These are phyloP conservation scores for Pulicaria dysenterica DNA, from an alignment of 129 eudicot genomes.

Conservation along the genomic window DNA sequence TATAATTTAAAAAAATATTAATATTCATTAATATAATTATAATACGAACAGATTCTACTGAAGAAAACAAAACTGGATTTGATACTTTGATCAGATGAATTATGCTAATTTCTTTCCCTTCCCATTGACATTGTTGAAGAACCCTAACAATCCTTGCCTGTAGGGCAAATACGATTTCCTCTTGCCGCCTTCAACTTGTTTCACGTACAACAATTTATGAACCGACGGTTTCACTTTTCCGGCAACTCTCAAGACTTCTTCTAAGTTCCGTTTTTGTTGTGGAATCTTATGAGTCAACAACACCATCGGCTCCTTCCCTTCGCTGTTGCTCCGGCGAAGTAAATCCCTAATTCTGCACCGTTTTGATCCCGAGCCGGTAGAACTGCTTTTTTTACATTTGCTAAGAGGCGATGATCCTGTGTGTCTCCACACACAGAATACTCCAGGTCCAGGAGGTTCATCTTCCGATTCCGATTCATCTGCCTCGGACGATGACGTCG, in stretches of 20 bases:
- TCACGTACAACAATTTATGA: slow-evolving; percentile 47
- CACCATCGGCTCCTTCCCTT: slow-evolving; percentile 60
- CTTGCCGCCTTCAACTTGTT: slow-evolving; percentile 48
- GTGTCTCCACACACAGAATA: slow-evolving; percentile 63
- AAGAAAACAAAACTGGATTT: slow-evolving; percentile 9
- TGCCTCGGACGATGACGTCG: slow-evolving; percentile 53
- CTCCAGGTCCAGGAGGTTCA: slow-evolving; percentile 42
- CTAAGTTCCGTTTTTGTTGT: slow-evolving; percentile 11
- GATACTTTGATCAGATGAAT: background rate
- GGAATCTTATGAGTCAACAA: slow-evolving; percentile 42
- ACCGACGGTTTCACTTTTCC: slow-evolving; percentile 36
- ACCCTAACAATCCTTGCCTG: slow-evolving; percentile 62
- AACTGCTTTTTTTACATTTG: slow-evolving; percentile 65
- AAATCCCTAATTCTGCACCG: slow-evolving; percentile 69
- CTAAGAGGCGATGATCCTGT: slow-evolving; percentile 38
- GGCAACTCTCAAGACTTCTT: slow-evolving; percentile 11
- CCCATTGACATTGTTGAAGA: slow-evolving; percentile 53
- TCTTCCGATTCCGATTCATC: slow-evolving; percentile 40
- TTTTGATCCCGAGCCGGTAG: slow-evolving; percentile 73
- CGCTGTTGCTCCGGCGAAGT: slow-evolving; percentile 69
- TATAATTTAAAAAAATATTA: no score
- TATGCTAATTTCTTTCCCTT: slow-evolving; percentile 32
- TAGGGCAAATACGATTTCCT: slow-evolving; percentile 72
- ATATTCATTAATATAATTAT: background rate
- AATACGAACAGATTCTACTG: background rate